phyloP scores from a whole-genome alignment of 2,329 filamentous ascomycete species.

The Ustulina deusta region DNA sequence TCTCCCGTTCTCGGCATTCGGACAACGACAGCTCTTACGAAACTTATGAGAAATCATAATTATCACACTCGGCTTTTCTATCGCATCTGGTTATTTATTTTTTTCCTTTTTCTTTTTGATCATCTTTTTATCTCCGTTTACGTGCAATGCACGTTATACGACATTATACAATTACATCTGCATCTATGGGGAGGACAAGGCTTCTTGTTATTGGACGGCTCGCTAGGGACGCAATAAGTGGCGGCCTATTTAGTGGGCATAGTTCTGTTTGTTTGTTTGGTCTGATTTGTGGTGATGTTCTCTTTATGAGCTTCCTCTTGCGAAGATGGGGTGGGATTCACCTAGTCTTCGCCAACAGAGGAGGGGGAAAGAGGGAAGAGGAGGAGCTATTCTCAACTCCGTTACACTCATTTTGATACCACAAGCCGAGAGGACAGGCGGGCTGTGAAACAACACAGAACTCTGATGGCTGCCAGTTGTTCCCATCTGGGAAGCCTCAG shows the following conservation, averaged over 20 bases:
- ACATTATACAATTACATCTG: constrained; percentile 41
- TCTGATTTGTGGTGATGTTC: constrained; percentile 21
- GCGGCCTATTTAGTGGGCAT: constrained; percentile 15
- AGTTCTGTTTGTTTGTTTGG: constrained; percentile 3
- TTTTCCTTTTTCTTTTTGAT: constrained; percentile 23
- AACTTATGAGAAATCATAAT: constrained; percentile 27
- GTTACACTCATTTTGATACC: constrained; percentile 34
- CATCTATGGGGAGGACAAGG: constrained; percentile 29
- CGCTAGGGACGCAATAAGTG: constrained; percentile 10
- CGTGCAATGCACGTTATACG: constrained; percentile 31
- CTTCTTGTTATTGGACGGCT: constrained; percentile 21
- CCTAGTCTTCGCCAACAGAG: constrained; percentile 5
- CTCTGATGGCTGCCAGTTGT: constrained; percentile 37
- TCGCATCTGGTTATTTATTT: too few species aligned
- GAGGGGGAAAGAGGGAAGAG: constrained; percentile 6
- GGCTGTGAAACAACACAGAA: constrained; percentile 30
- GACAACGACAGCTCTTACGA: constrained; percentile 28
- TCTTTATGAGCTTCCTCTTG: constrained; percentile 1
- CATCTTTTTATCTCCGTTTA: constrained; percentile 17
- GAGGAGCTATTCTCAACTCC: constrained; percentile 19
- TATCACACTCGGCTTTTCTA: constrained; percentile 21
- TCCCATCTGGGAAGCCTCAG: constrained; percentile 33
- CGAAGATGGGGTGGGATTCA: neutral
- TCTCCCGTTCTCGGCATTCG: constrained; percentile 11
- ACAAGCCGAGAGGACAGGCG: constrained; percentile 29